phyloP scores from a whole-genome alignment of 1,284 basidiomycete species.

The Dichomitus squalens region DNA sequence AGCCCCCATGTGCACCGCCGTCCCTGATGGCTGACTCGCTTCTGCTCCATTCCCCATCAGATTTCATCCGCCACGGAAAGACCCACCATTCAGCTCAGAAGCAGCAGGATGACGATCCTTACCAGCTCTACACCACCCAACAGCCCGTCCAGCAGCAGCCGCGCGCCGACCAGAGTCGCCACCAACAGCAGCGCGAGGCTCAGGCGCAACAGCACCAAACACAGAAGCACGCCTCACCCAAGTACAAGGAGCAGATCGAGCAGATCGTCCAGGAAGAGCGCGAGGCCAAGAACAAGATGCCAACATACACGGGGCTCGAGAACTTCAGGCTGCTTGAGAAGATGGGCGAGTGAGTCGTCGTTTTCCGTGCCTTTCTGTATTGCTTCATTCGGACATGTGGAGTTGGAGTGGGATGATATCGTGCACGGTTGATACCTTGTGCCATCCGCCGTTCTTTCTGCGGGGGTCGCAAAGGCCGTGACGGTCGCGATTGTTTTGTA shows the following conservation, averaged over 20 bases:
- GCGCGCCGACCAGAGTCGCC: slow-evolving; percentile 31
- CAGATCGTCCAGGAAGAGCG: slow-evolving; percentile 81
- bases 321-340: slow-evolving; percentile 83
- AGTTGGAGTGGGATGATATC: background rate
- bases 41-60: slow-evolving; percentile 31
- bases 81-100: slow-evolving; percentile 51
- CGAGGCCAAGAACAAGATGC: slow-evolving; percentile 77
- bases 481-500: background rate
- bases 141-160: slow-evolving; percentile 33
- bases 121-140: slow-evolving; percentile 27
- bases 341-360: slow-evolving; percentile 87
- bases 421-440: background rate
- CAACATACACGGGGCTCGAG: slow-evolving; percentile 83
- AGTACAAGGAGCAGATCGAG: slow-evolving; percentile 63
- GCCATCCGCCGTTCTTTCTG: background rate
- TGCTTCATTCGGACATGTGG: background rate
- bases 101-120: slow-evolving; percentile 35
- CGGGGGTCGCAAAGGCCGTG: background rate
- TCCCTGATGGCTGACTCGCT: slow-evolving; percentile 10
- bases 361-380: slow-evolving; percentile 6
- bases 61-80: slow-evolving; percentile 87
- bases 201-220: slow-evolving; percentile 33
- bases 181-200: slow-evolving; percentile 28
- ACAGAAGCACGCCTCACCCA: slow-evolving; percentile 38
- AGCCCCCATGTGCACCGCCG: slow-evolving; percentile 2